These are phyloP conservation scores for Lichtheimia hyalospora DNA, from an alignment of 371 early-diverging fungal species.

Conservation along the genomic window DNA sequence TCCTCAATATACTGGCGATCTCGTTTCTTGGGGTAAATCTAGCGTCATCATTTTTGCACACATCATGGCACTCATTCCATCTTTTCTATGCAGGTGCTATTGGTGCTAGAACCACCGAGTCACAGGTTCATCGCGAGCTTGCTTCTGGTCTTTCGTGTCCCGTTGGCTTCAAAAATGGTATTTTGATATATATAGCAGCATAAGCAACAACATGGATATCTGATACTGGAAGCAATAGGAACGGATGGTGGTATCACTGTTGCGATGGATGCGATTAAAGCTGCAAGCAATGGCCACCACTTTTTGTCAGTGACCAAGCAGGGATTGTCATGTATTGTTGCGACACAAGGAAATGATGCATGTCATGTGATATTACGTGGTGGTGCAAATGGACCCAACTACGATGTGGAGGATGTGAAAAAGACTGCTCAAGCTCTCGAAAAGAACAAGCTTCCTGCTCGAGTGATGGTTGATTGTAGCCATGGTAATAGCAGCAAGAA, in stretches of 20 bases:
- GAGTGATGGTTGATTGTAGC: constrained; percentile 92
- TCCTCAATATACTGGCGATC: constrained; percentile 83
- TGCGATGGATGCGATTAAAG: constrained; percentile 88
- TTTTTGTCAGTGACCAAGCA: constrained; percentile 96
- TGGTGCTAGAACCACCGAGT: constrained; percentile 94
- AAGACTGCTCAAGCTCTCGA: constrained; percentile 60
- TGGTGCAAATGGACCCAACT: constrained; percentile 88
- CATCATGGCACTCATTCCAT: background rate
- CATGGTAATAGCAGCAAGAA: constrained; percentile 87
- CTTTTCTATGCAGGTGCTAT: constrained; percentile 59
- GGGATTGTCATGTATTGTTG: constrained; percentile 89
- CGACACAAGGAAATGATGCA: constrained; percentile 73
- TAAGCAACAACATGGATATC: background rate
- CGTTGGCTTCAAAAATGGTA: constrained; percentile 91
- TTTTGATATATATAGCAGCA: background rate
- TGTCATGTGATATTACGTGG: constrained; percentile 93
- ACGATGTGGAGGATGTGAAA: constrained; percentile 68
- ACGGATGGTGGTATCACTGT: constrained; percentile 88
- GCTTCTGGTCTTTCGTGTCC: constrained; percentile 92
- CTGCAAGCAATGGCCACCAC: constrained; percentile 85
- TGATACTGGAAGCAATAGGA: constrained; percentile 22
- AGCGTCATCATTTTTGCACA: background rate
- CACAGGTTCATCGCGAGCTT: constrained; percentile 87
- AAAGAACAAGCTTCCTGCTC: constrained; percentile 60
- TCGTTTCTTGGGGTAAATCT: constrained; percentile 73